Percentiles rank a stretch among this genome's conserved stretches.
These are phyloP conservation scores for Spathaspora girioi DNA, from an alignment of 805 yeast genomes.

Conservation along the genomic window DNA sequence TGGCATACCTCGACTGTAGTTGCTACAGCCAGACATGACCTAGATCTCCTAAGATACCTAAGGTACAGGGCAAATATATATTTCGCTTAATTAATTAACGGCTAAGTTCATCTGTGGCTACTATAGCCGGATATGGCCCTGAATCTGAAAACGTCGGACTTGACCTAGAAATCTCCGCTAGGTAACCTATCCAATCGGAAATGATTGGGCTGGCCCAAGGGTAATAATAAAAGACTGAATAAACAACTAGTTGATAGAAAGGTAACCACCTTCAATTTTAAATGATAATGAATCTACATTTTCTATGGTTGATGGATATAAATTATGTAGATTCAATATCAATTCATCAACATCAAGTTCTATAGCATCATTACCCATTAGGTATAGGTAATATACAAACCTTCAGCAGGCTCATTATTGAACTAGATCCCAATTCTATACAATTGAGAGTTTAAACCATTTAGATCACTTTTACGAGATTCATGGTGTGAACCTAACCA, in stretches of 20 bases:
- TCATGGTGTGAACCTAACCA: slow-evolving; percentile 44
- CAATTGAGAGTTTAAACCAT: slow-evolving; percentile 49
- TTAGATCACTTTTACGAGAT: slow-evolving; percentile 48
- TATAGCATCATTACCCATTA: slow-evolving; percentile 38
- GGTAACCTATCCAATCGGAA: no score
- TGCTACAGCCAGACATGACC: no score
- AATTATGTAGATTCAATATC: slow-evolving; percentile 48
- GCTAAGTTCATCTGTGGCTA: no score
- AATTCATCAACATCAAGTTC: slow-evolving; percentile 42
- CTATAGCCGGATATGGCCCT: no score
- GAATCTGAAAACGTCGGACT: no score
- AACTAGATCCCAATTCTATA: slow-evolving; percentile 33
- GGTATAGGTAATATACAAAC: slow-evolving; percentile 41
- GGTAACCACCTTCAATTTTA: slow-evolving; percentile 24
- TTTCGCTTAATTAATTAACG: no score
- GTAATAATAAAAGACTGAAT: no score
- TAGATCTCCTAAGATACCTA: no score
- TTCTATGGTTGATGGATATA: slow-evolving; percentile 57
- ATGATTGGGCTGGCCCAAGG: no score
- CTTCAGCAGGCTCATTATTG: slow-evolving; percentile 36
- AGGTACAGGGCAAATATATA: no score
- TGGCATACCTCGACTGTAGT: no score
- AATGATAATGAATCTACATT: slow-evolving; percentile 29
- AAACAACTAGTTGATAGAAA: slow-evolving; percentile 53
- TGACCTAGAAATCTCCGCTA: no score